phyloP scores from a whole-genome alignment of 2,329 filamentous ascomycete genomes.

The Camillea tinctor region DNA sequence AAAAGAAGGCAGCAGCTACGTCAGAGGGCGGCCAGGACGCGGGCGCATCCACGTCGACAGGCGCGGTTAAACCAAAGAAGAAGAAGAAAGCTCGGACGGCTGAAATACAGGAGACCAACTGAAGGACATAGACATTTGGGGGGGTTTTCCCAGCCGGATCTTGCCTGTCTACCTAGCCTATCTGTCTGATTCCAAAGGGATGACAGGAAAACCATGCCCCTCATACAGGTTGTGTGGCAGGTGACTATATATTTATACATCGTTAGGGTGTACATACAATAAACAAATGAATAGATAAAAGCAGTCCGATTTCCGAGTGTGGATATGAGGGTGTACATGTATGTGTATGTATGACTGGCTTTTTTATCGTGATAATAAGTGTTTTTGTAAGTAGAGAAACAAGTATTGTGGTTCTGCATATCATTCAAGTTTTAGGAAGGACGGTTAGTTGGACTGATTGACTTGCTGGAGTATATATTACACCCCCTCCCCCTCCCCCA shows the following conservation, averaged over 20 bases:
- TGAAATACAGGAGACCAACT: constrained; percentile 24
- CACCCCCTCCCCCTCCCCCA: too few species aligned
- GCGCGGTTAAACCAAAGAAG: constrained; percentile 42
- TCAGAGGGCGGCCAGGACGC: constrained; percentile 25
- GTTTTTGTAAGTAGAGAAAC: too few species aligned
- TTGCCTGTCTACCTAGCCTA: neutral
- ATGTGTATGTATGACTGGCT: too few species aligned
- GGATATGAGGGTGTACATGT: too few species aligned
- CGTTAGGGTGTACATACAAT: neutral
- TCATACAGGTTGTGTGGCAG: neutral
- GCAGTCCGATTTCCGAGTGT: neutral
- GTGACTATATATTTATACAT: neutral
- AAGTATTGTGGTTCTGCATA: too few species aligned
- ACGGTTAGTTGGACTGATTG: too few species aligned
- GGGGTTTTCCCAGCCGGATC: neutral
- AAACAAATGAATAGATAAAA: neutral
- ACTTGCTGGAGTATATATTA: too few species aligned
- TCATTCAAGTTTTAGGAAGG: too few species aligned
- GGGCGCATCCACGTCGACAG: constrained; percentile 9
- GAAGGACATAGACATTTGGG: neutral
- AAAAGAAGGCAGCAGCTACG: constrained; percentile 36
- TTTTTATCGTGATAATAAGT: too few species aligned
- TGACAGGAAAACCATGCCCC: neutral
- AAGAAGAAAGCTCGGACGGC: constrained; percentile 45
- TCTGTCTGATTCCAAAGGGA: neutral